Evolutionary conservation across 768 basidiomycete genomes (phyloP), one percentile per base, ranked within the genome.

Genomic region (Filobasidium wieringae): DNA sequence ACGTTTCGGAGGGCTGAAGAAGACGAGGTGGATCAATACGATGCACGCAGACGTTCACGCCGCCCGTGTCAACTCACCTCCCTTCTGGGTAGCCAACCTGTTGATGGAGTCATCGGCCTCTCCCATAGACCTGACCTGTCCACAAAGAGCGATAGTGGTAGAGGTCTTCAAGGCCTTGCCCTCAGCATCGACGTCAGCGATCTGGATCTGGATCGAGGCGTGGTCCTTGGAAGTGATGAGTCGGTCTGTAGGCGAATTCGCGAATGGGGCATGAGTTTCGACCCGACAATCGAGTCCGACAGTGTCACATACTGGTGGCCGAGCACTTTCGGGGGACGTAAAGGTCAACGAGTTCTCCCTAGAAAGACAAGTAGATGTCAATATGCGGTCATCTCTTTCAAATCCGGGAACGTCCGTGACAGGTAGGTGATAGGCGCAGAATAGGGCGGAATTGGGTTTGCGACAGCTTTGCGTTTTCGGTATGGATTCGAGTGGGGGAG

Each of bases 301-400:
- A 50, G n/a, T 31, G 60, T 59, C 59, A 82, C 88, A 74, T 72
- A 95, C 91, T 92, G 68, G 91, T 93, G 55, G 92, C 91, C 74
- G 90, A 83, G 77, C 95, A 97, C 78, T 97, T 97, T 82, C 95
- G 88, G 77, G 95, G 95, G 73, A 97, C 92, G 80, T 99, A 99
- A 78, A 99, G 91, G 81, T 97, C 95, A 74, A 99, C 95, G 76
- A 99, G 92, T 75, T 88, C 80, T 78, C 95, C 93, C 88, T 95
- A 67, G 57, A 68, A 64, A 67, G 62, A 67, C 59, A 62, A 40
- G 45, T n/a, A 14, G 7, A n/a, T 17, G 17, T 41, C 53, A 53
- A 52, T 33, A 36, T 62, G 62, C 62, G 62, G 58, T 8, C 26
- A 15, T 29, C 30, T 17, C 6, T 31, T 24, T n/a, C n/a, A n/a